A percentile compares a stretch with the other conserved stretches of the same genome.
Evolutionary conservation across 495 filamentous ascomycete genomes (phyloP).

Genomic region (Daldinia decipiens): DNA sequence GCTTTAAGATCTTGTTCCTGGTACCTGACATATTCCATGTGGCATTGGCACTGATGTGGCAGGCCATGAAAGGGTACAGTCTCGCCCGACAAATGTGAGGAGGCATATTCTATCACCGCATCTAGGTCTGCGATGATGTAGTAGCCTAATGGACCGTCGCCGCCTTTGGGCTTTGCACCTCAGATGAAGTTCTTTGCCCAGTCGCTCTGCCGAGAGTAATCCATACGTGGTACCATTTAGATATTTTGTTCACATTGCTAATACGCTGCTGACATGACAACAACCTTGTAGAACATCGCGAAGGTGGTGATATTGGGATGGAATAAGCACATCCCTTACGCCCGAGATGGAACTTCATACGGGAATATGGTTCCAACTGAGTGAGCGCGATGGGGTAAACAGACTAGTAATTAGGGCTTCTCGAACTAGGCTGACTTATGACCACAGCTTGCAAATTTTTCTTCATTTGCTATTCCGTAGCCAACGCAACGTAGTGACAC

Average conservation of each 20-base stretch:
- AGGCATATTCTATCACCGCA: constrained; percentile 34
- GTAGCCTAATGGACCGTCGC: constrained; percentile 12
- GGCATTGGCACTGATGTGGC: constrained; percentile 44
- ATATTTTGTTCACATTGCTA: constrained; percentile 26
- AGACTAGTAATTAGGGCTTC: constrained; percentile 3
- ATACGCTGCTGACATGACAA: constrained; percentile 28
- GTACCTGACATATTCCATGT: constrained; percentile 52
- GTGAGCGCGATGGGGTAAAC: constrained; percentile 10
- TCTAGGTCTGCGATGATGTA: constrained; percentile 26
- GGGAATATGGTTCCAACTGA: constrained; percentile 3
- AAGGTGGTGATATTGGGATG: constrained; percentile 21
- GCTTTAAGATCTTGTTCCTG: constrained; percentile 44
- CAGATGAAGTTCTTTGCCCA: constrained; percentile 24
- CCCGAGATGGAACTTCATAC: constrained; percentile 8
- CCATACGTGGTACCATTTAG: constrained; percentile 40
- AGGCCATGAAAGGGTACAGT: constrained; percentile 45
- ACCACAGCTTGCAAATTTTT: constrained; percentile 12
- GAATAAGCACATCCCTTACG: constrained; percentile 10
- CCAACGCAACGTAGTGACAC: constrained; percentile 13
- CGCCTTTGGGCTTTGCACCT: constrained; percentile 14
- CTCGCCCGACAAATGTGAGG: constrained; percentile 23
- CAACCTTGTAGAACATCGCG: constrained; percentile 20
- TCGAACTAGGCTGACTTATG: constrained; percentile 2
- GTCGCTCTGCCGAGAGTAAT: constrained; percentile 22
- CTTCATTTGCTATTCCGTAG: constrained; percentile 11